Evolutionary conservation across 202 grass and related monocot species (phyloP), one percentile per base, ranked within the genome.

Genomic region (Panicum hallii): DNA sequence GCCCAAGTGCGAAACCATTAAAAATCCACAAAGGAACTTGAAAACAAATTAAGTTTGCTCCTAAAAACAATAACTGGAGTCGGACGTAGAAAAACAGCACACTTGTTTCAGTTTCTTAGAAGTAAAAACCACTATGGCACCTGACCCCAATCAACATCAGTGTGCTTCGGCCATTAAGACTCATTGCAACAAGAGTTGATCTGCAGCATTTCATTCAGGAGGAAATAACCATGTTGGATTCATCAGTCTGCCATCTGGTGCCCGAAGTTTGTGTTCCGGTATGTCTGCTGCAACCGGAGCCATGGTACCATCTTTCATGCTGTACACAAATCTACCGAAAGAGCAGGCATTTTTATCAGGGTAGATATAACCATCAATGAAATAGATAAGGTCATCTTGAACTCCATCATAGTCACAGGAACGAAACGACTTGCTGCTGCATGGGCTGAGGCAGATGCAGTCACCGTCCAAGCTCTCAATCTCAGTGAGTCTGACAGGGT

Each of bases 211-310:
- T 82, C 53, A 87, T 82, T 82, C 63, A 70, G 72, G 42, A 87
- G 72, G 72, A 44, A 82, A 87, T 5, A 82, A 32, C 86, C 86
- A 88, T 55, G 77, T 75, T 75, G 63, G 76, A 80, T 71, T 79
- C 82, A 84, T 75, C 11, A 11, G 52, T 22, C 13, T 46, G 22
- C 82, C 70, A 49, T 79, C 32, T 45, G n/a, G n/a, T 62, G 16
- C 52, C 19, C 36, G 5, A 42, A 80, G 56, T 32, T 58, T 52
- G 41, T 28, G 20, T 30, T 67, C 75, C 9, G 52, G n/a, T 60
- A 67, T 5, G 3, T 57, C 68, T 80, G 60, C 50, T 12, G 75
- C 41, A 67, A 88, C 74, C 11, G 60, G 50, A 19, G 50, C 15
- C 30, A 68, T 9, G 22, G 60, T 84, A 19, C 52, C 53, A 89